Base-by-base conservation (phyloP, 352 stramenopile genomes). In the Phytophthora crassamura region DNA sequence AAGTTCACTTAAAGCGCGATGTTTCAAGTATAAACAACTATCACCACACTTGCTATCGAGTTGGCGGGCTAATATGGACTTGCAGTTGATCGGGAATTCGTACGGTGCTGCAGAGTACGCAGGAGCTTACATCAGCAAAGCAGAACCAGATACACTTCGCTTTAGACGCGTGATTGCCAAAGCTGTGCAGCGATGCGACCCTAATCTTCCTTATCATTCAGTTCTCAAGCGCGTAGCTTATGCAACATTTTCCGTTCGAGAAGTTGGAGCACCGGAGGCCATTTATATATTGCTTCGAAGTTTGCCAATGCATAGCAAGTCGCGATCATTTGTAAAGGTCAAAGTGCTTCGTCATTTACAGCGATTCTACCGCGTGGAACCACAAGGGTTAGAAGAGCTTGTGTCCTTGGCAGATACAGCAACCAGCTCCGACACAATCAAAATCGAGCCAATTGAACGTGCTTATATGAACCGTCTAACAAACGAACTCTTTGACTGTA, bases 401-500 rank as follows among this genome's bases (percentile, higher is more conserved):
- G 41, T 5, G 11, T 16, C 20, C 8, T 12, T 50, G 22, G 42
- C 22, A 18, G 42, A 8, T 18, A 28, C 25, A 28, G 12, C 5
- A 16, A 10, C 42, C n/a, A n/a, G n/a, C 8, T n/a, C 20, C 3
- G 16, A 50, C 11, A 33, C 5, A 4, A 35, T 50, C 7, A 20
- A 14, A 28, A 20, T 35, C 10, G 42, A 50, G 9, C 42, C 16
- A 12, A n/a, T 38, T 35, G 22, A 35, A 14, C 18, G 22, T 35
- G 42, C 42, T 3, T 50, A 50, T 25, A 38, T 49, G 42, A 50
- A 50, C 34, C 42, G 42, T 8, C 42, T 22, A 16, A 14, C 11
- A 6, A 16, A 50, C 4, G 10, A 33, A 5, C 8, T 48, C 2
- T 50, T 50, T 35, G 42, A 16, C 4, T 18, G 6, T 10, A 50